These are phyloP conservation scores for Candida sakaeoensis DNA, from an alignment of 805 yeast genomes.

Conservation along the genomic window DNA sequence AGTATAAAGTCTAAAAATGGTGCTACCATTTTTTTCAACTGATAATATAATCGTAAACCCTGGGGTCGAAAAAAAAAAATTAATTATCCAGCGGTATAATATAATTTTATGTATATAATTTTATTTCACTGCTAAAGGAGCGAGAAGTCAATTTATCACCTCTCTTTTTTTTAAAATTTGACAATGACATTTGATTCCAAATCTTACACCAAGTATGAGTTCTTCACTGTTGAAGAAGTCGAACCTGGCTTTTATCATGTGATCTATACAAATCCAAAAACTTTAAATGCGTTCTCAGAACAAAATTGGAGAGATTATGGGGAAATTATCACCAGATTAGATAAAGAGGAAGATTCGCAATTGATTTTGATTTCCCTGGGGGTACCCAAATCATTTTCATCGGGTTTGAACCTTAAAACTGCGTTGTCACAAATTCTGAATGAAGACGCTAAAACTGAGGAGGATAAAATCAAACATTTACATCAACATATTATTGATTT, in stretches of 20 bases:
- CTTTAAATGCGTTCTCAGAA: slow-evolving; percentile 55
- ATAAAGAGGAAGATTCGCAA: slow-evolving; percentile 41
- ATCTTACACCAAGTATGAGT: slow-evolving; percentile 21
- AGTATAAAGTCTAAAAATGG: slow-evolving; percentile 42
- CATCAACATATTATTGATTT: slow-evolving; percentile 45
- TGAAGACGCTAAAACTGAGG: not conserved
- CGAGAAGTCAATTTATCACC: too few species aligned
- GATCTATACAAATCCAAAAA: slow-evolving; percentile 57
- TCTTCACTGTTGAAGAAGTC: slow-evolving; percentile 39
- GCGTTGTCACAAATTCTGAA: slow-evolving; percentile 11
- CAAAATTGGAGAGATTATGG: slow-evolving; percentile 57
- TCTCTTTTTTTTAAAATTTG: too few species aligned
- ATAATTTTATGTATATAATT: too few species aligned
- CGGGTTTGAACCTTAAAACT: slow-evolving; percentile 61
- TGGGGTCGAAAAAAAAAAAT: not conserved
- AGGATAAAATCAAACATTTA: slow-evolving; percentile 15
- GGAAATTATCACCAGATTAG: slow-evolving; percentile 44
- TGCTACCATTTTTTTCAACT: not conserved
- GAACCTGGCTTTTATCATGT: slow-evolving; percentile 51
- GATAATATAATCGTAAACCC: not conserved
- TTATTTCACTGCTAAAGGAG: too few species aligned
- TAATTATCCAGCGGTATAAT: not conserved
- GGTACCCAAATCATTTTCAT: slow-evolving; percentile 51
- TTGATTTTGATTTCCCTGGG: slow-evolving; percentile 56
- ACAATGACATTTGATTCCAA: slow-evolving; percentile 18